phyloP scores from a whole-genome alignment of 1,139 yeast genomes.

The Tardiomyces depauwii region DNA sequence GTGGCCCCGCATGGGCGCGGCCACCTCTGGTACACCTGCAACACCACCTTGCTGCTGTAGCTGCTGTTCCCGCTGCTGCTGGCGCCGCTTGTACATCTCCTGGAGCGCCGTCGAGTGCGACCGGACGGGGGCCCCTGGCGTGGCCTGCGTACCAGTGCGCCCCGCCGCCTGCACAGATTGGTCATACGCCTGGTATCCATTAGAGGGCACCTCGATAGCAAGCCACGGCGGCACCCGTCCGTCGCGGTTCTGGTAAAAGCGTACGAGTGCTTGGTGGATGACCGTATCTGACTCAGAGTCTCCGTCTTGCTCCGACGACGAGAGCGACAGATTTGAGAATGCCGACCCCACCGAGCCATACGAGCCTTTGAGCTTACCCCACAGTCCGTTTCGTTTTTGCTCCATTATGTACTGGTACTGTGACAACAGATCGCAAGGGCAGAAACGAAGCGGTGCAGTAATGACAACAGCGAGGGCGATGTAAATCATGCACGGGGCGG shows the following conservation, averaged over 20 bases:
- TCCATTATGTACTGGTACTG: neutral
- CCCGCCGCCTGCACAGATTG: neutral
- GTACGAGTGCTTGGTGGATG: slow-evolving; percentile 23
- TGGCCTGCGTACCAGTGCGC: too few species aligned
- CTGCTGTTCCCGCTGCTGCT: slow-evolving; percentile 1
- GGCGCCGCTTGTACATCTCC: slow-evolving; percentile 17
- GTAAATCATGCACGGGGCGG: too few species aligned
- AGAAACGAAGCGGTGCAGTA: too few species aligned
- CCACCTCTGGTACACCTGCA: neutral
- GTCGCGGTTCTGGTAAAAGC: slow-evolving; percentile 17
- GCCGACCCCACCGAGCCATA: slow-evolving; percentile 6
- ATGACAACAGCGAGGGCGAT: too few species aligned
- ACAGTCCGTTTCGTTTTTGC: slow-evolving; percentile 4
- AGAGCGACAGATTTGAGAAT: slow-evolving; percentile 17
- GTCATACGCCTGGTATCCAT: neutral
- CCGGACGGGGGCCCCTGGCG: neutral
- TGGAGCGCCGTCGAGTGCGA: slow-evolving; percentile 11
- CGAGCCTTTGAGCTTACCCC: slow-evolving; percentile 12
- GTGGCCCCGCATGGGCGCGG: neutral
- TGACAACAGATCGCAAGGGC: neutral
- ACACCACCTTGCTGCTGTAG: slow-evolving; percentile 3
- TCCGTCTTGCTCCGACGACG: slow-evolving; percentile 23
- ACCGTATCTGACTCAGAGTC: slow-evolving; percentile 25
- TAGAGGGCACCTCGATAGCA: slow-evolving; percentile 2
- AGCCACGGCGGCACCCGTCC: slow-evolving; percentile 19